Evolutionary conservation across 2,329 filamentous ascomycete species (phyloP), one percentile per base, ranked within the genome.

Genomic region (Neopestalotiopsis clavispora): DNA sequence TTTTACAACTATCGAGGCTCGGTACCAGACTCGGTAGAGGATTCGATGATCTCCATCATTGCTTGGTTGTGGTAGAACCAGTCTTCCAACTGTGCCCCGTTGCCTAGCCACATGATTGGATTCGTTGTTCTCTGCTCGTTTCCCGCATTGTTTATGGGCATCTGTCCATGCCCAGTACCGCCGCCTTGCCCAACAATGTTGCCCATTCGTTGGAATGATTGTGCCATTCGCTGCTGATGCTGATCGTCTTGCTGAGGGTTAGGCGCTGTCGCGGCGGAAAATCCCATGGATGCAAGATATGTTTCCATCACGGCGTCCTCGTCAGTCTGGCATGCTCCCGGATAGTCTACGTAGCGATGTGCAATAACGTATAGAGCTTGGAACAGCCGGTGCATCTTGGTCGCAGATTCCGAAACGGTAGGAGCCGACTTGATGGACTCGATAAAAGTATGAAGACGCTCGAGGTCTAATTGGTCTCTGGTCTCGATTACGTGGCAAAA

Each of bases 31-130:
- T 52, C 45, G n/a, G n/a, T 20, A 52, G 45, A 52, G n/a, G 45
- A 52, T 52, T 92, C 90, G 75, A 92, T 77, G 68, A 92, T 74
- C 0, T 88, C 88, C 81, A 92, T 85, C 81, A 92, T 87, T 73
- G 91, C 89, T 67, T 86, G 84, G 69, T 88, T 91, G 1, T 89
- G 88, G 3, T 87, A 89, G 72, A 91, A 91, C 90, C 90, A 92
- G 70, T 90, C 89, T 2, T 87, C 87, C 69, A 91, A 78, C 60
- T 89, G 85, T 40, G 84, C 45, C 79, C 30, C 80, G 76, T 69
- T 80, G 75, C 68, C 75, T 69, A 61, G n/a, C 71, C 68, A 14
- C 63, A 61, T 17, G 69, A 9, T 49, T 72, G 68, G 78, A 74
- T 23, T 73, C 64, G 9, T 77, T 74, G 64, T 81, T 78, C 32